Conservation (phyloP, 257 asterid species). For the Salvia miltiorrhiza region DNA sequence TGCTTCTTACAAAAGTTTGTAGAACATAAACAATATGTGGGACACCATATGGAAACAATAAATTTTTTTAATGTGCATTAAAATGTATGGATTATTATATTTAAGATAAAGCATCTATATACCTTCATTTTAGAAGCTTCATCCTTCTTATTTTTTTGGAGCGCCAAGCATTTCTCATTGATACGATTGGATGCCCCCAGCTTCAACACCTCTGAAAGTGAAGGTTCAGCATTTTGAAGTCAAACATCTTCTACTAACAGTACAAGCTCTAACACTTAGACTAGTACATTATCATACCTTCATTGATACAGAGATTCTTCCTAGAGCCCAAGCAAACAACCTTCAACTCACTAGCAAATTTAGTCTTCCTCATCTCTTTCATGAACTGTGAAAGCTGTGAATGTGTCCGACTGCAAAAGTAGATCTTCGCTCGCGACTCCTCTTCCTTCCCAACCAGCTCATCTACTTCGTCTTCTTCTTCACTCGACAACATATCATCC, state of each 20-base stretch:
- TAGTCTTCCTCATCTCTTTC: conserved; percentile 89
- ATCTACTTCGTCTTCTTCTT: conserved; percentile 62
- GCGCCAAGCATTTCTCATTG: conserved; percentile 90
- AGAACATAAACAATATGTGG: not conserved
- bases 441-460: conserved; percentile 43
- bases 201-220: conserved; percentile 63
- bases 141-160: conserved; percentile 69
- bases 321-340: conserved; percentile 90
- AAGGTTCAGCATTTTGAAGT: conserved; percentile 20
- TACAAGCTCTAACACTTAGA: not conserved
- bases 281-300: conserved; percentile 48
- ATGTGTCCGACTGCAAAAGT: conserved; percentile 93
- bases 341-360: conserved; percentile 64
- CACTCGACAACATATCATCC: conserved; percentile 51
- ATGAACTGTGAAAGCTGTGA: conserved; percentile 96
- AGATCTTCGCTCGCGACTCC: conserved; percentile 56
- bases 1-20: not conserved
- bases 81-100: not conserved
- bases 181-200: conserved; percentile 65
- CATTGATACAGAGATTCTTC: conserved; percentile 86
- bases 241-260: not conserved
- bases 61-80: not conserved
- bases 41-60: not conserved
- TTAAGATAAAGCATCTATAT: conserved; percentile 7
- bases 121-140: conserved; percentile 73